Evolutionary conservation across 2,329 filamentous ascomycete genomes (phyloP), one percentile per base, ranked within the genome.

Genomic region (Fusarium sp.): DNA sequence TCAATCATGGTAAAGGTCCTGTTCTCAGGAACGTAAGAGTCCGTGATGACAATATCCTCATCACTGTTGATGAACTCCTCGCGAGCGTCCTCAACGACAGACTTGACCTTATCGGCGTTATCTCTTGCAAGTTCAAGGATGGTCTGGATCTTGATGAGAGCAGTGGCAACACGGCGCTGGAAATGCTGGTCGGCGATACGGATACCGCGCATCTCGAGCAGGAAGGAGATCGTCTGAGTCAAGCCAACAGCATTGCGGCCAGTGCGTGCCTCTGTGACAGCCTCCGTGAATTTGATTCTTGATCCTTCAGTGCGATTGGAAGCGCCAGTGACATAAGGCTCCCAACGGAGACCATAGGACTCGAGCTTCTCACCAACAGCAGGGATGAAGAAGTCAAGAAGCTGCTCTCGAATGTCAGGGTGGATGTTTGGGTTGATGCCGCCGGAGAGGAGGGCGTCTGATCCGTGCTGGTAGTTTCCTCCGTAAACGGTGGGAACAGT

Each of bases 381-480:
- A 8, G 64, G 47, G 8, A 63, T 68, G 9, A 68, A 68, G 11
- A 68, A 47, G 5, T 64, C 58, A 0, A 59, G 52, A 1, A 64
- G 6, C 6, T 59, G 47, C 7, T 68, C 45, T 5, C 65, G 64
- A 8, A 68, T 68, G 3, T 43, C n/a, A 1, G 53, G 30, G 11
- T 68, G 64, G 0, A 59, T 68, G 6, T 68, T 68, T 0, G 45
- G 65, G 20, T 68, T 68, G 5, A 58, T 68, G 3, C 64, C 65
- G 1, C 47, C 53, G 0, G 52, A 53, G 0, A 68, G 13, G 0
- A 68, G 43, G 10, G 64, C n/a, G 11, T 68, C 65, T 2, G 52
- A 20, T 0, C 47, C 64, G 5, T 64, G 52, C 2, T 65, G 64
- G 11, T 68, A 68, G 1, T 30, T 41, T 3, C 64, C 65, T 1